These are phyloP conservation scores for Quercus parvula DNA, from an alignment of 306 rosid genomes.

Conservation along the genomic window DNA sequence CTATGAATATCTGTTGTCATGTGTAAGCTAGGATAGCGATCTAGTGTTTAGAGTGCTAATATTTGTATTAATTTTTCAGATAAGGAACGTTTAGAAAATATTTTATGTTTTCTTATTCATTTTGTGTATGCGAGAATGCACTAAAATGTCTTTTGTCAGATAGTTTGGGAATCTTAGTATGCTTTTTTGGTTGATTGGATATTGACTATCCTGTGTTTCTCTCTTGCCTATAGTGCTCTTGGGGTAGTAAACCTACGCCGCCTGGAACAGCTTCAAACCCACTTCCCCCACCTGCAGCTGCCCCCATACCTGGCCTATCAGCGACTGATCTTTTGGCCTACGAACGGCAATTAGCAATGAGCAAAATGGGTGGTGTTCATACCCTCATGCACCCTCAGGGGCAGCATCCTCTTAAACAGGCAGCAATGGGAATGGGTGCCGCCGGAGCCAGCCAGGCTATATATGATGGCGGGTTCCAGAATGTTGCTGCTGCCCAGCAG, in stretches of 20 bases:
- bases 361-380: slow-evolving; percentile 91
- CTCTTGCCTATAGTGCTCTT: slow-evolving; percentile 61
- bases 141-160: not conserved
- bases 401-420: slow-evolving; percentile 82
- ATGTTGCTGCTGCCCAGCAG: slow-evolving; percentile 89
- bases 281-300: slow-evolving; percentile 87
- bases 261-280: slow-evolving; percentile 93
- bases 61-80: not conserved
- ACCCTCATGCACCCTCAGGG: slow-evolving; percentile 86
- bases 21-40: not conserved
- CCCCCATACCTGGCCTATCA: slow-evolving; percentile 63
- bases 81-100: not conserved
- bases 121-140: not conserved
- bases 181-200: not conserved
- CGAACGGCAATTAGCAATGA: slow-evolving; percentile 83
- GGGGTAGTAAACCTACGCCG: slow-evolving; percentile 99
- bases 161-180: not conserved
- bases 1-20: not conserved
- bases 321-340: slow-evolving; percentile 67
- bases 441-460: slow-evolving; percentile 96
- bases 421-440: slow-evolving; percentile 62
- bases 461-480: slow-evolving; percentile 94
- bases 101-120: not conserved
- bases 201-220: not conserved
- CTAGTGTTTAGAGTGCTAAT: not conserved